Conservation (phyloP, 371 early-diverging fungal genomes). For the Lichtheimia ornata region DNA sequence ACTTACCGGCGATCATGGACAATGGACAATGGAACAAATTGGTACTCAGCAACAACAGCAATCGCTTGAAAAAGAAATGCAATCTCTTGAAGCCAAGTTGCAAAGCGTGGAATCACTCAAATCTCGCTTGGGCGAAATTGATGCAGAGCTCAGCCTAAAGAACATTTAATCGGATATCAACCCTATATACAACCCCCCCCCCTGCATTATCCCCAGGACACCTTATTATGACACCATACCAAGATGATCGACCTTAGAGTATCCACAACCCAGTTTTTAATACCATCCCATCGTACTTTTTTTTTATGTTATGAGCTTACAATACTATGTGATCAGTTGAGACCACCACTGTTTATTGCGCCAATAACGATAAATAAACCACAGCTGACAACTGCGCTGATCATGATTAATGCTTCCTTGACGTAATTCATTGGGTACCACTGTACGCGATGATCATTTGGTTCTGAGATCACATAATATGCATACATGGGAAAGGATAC, state of each 20-base stretch:
- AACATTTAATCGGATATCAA: not conserved
- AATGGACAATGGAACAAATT: slow-evolving; percentile 78
- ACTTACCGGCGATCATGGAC: slow-evolving; percentile 72
- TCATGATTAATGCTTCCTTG: slow-evolving; percentile 13
- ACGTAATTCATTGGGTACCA: slow-evolving; percentile 18
- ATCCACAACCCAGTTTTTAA: too few relatives aligned
- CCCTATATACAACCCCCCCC: too few relatives aligned
- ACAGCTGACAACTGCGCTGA: not conserved
- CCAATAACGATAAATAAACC: not conserved
- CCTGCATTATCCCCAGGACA: too few relatives aligned
- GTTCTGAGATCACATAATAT: slow-evolving; percentile 24
- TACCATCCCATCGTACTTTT: too few relatives aligned
- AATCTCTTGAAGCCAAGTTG: slow-evolving; percentile 70
- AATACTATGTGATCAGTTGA: not conserved
- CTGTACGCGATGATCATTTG: slow-evolving; percentile 20
- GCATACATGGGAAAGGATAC: slow-evolving; percentile 33
- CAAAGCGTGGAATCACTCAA: slow-evolving; percentile 72
- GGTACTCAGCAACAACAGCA: slow-evolving; percentile 76
- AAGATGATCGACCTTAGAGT: too few relatives aligned
- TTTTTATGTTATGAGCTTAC: too few relatives aligned
- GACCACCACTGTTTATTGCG: slow-evolving; percentile 1
- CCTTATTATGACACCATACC: too few relatives aligned
- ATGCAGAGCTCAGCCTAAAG: slow-evolving; percentile 59
- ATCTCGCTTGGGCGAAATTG: slow-evolving; percentile 68
- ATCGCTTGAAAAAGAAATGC: slow-evolving; percentile 84